Evolutionary conservation across 345 rosid genomes (phyloP).

Genomic region (Salix brachista): DNA sequence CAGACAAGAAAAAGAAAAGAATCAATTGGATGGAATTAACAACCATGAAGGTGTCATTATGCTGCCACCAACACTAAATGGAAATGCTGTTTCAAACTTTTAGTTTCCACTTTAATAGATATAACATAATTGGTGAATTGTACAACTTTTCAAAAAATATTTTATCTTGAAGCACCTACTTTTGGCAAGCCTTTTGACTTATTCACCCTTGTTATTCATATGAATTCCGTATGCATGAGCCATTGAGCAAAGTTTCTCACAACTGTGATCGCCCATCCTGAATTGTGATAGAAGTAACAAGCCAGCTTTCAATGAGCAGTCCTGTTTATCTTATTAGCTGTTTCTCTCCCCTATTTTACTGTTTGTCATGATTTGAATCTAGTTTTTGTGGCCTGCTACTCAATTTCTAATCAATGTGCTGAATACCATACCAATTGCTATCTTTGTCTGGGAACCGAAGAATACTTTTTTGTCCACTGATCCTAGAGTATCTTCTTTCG

Average conservation of each 20-base stretch:
- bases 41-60: not conserved
- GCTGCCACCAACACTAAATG: not conserved
- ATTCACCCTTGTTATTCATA: not conserved
- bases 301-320: not conserved
- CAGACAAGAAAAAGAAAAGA: not conserved
- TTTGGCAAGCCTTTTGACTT: not conserved
- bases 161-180: not conserved
- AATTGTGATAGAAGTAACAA: not conserved
- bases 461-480: not conserved
- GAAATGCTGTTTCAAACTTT: not conserved
- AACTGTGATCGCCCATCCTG: not conserved
- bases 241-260: not conserved
- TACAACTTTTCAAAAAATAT: not conserved
- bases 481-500: not conserved
- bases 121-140: not conserved
- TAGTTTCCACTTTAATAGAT: not conserved
- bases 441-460: not conserved
- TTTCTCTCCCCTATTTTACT: not conserved
- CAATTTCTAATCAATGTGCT: not conserved
- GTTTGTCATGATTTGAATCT: not conserved
- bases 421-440: not conserved
- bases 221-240: not conserved
- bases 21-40: not conserved
- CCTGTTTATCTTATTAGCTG: not conserved
- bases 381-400: not conserved